Conservation (phyloP, 768 basidiomycete species). For the Russula abietina region DNA sequence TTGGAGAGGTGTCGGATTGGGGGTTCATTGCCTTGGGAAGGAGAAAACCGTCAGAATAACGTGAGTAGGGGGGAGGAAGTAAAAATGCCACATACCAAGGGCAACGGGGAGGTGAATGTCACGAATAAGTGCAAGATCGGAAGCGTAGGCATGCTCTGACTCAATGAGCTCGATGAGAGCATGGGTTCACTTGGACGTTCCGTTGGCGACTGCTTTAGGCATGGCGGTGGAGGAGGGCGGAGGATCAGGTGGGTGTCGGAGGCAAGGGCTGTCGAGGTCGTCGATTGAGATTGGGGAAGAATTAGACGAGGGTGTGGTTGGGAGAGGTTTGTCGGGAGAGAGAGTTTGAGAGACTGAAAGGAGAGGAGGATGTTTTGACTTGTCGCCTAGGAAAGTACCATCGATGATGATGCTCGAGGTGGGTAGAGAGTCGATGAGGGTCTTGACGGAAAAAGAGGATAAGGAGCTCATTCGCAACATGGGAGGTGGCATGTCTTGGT, state of each 20-base stretch:
- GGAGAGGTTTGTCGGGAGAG: conserved; percentile 33
- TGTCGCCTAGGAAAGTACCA: conserved; percentile 24
- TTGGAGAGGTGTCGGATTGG: conserved; percentile 34
- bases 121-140: conserved; percentile 73
- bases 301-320: conserved; percentile 29
- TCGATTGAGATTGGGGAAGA: conserved; percentile 20
- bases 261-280: conserved; percentile 17
- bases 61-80: neutral
- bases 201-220: conserved; percentile 17
- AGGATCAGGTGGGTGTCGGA: conserved; percentile 13
- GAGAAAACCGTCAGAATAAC: neutral
- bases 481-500: conserved; percentile 27
- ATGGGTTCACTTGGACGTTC: conserved; percentile 64
- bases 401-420: conserved; percentile 10
- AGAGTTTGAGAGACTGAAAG: conserved; percentile 23
- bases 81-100: conserved; percentile 45
- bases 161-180: conserved; percentile 72
- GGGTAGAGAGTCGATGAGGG: conserved; percentile 17
- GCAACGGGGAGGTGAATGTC: conserved; percentile 77
- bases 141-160: conserved; percentile 76
- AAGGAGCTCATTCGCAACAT: conserved; percentile 29
- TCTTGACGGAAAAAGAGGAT: conserved; percentile 27
- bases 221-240: conserved; percentile 20
- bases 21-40: conserved; percentile 34
- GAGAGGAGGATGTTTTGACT: conserved; percentile 9